Base-by-base conservation (phyloP, 148 eudicot species). In the Tetragonia tetragonoides region DNA sequence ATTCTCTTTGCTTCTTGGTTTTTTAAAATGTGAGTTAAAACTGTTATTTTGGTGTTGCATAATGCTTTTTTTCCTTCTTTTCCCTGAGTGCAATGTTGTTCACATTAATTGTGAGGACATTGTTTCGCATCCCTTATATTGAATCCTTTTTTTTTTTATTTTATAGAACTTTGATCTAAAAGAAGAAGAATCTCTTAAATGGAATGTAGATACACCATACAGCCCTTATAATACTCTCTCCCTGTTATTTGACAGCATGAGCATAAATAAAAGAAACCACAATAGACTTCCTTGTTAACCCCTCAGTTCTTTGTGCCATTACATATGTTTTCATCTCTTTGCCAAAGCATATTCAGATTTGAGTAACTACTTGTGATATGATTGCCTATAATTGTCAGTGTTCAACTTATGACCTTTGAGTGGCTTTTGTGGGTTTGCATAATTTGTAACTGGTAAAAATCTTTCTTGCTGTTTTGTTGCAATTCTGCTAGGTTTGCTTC, bases 401-500 rank as follows among this genome's bases (percentile, higher is more conserved):
- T 51, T 51, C 62, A 57, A 16, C 18, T 8, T 57, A 7, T 64
- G 67, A 64, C 4, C 67, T 20, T 20, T 53, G 39, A 41, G 37
- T 69, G 54, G 54, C 54, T 42, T 69, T 69, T 5, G 3, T 47
- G 0, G 38, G 37, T 42, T 23, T 65, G 75, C 47, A 10, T 38
- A 37, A 28, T 34, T 72, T 42, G 20, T 44, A 49, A 15, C 59
- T 28, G 34, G 34, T 28, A 28, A 28, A 28, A 28, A 28, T 28
- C 34, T 44, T 21, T 59, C 7, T 21, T 10, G 38, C 5, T 74
- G 44, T 39, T 83, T 15, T 81, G 23, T 57, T 59, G 34, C 34
- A 28, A 28, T 23, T 76, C 54, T 75, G n/a, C 10, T 74, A 91
- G 99, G 97, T 56, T 83, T 90, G 87, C 84, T 95, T 75, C 87